These are phyloP conservation scores for Salix viminalis DNA, from an alignment of 345 rosid genomes.

Conservation along the genomic window DNA sequence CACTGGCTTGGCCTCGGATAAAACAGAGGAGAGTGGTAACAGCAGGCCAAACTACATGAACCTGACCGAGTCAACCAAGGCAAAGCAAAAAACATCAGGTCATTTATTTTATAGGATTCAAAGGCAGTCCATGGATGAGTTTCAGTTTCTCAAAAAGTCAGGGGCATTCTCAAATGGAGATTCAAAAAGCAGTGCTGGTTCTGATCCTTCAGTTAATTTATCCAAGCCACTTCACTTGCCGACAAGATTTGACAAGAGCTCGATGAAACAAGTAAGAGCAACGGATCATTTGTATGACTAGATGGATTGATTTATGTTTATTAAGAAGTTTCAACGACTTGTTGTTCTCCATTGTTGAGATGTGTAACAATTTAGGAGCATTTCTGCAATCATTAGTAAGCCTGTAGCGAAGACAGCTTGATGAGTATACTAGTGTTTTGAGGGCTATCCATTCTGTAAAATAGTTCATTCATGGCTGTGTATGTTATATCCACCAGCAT, in stretches of 20 bases:
- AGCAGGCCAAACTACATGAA: conserved; percentile 77
- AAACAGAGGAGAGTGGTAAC: conserved; percentile 45
- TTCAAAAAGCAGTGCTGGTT: conserved; percentile 18
- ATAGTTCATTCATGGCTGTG: conserved; percentile 1
- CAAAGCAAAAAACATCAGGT: conserved; percentile 44
- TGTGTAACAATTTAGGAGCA: conserved; percentile 7
- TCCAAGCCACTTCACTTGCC: conserved; percentile 22
- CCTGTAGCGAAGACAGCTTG: neutral
- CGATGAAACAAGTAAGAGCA: conserved; percentile 8
- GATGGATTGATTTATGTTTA: conserved; percentile 7
- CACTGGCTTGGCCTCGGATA: conserved; percentile 48
- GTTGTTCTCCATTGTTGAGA: conserved; percentile 40
- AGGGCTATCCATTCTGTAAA: conserved; percentile 6
- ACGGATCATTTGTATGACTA: conserved; percentile 21
- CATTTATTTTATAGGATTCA: conserved; percentile 36
- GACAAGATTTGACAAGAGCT: conserved; percentile 21
- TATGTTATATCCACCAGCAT: neutral
- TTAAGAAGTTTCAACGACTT: conserved; percentile 46
- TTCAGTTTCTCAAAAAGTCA: conserved; percentile 61
- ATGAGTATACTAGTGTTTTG: neutral
- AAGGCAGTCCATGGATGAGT: conserved; percentile 92
- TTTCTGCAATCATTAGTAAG: conserved; percentile 4
- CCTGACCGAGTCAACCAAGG: conserved; percentile 83
- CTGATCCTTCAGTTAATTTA: conserved; percentile 15
- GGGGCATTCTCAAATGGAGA: conserved; percentile 29